Conservation (phyloP, 2,329 filamentous ascomycete species). For the Microthyrium microscopicum region DNA sequence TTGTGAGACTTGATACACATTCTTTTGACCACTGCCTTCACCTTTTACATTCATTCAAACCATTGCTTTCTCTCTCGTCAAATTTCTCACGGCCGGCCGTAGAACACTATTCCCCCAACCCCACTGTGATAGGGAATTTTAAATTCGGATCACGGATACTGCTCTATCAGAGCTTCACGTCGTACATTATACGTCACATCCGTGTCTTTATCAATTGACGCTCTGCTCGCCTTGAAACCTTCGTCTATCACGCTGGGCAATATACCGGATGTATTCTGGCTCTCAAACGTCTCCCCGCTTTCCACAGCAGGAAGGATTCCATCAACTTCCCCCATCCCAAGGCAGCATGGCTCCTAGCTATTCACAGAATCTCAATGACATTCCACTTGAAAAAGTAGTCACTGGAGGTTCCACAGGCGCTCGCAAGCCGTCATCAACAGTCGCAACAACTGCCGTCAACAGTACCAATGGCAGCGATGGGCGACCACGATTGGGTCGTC, state of each 20-base stretch:
- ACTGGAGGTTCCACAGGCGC: slow-evolving; percentile 22
- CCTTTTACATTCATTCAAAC: background rate
- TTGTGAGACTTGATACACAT: background rate
- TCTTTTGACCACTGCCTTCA: background rate
- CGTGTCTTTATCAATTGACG: background rate
- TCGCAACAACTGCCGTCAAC: slow-evolving; percentile 8
- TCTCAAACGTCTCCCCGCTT: background rate
- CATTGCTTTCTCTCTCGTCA: background rate
- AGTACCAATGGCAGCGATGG: slow-evolving; percentile 22
- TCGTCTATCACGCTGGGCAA: background rate
- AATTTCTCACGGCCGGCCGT: too few species aligned
- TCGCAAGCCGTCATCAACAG: slow-evolving; percentile 1
- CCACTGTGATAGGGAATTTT: too few species aligned
- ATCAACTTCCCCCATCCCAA: background rate
- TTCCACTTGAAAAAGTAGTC: slow-evolving; percentile 40
- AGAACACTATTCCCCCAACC: too few species aligned
- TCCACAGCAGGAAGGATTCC: background rate
- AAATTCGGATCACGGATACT: background rate
- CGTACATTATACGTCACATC: background rate
- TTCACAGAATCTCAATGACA: slow-evolving; percentile 39
- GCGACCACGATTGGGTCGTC: slow-evolving; percentile 20
- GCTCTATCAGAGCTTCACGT: background rate
- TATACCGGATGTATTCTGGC: background rate
- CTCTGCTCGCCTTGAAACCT: background rate
- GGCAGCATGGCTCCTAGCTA: background rate